Evolutionary conservation across 2,329 filamentous ascomycete genomes (phyloP).

Genomic region (Botrytis elliptica): DNA sequence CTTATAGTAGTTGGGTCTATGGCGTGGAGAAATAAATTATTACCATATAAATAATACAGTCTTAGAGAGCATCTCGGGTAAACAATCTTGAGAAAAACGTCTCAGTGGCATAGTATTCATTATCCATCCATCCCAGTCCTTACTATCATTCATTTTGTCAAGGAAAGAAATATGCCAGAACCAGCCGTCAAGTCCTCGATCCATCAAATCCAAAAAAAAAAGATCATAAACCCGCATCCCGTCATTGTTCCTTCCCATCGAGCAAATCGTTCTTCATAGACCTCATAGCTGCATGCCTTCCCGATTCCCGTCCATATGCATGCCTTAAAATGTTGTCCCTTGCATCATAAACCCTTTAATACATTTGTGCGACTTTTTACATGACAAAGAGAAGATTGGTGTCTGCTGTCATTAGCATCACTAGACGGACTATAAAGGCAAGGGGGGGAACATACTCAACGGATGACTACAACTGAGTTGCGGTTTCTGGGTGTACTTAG

Average conservation of each 20-base stretch:
- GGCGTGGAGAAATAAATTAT: background rate
- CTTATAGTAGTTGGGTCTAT: background rate
- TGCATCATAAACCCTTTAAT: constrained; percentile 13
- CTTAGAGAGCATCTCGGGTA: background rate
- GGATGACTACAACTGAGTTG: constrained; percentile 96
- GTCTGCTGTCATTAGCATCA: constrained; percentile 44
- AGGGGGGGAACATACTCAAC: constrained; percentile 60
- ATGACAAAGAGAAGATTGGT: constrained; percentile 64
- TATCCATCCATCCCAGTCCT: background rate
- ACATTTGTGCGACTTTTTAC: constrained; percentile 41
- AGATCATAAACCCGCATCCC: background rate
- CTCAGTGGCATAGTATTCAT: background rate
- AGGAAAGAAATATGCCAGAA: background rate
- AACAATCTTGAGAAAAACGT: background rate
- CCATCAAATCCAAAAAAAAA: background rate
- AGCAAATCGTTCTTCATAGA: background rate
- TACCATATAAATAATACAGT: background rate
- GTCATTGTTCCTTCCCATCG: background rate
- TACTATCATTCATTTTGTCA: constrained; percentile 4
- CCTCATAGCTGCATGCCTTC: background rate
- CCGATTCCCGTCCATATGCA: constrained; percentile 1
- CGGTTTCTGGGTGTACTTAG: constrained; percentile 90
- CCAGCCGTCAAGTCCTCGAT: background rate
- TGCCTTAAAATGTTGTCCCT: constrained; percentile 5
- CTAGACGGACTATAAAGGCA: constrained; percentile 1